Percentiles rank a stretch among this genome's conserved stretches.
Conservation (phyloP, 208 protist genomes). For the Histomonas meleagridis region DNA sequence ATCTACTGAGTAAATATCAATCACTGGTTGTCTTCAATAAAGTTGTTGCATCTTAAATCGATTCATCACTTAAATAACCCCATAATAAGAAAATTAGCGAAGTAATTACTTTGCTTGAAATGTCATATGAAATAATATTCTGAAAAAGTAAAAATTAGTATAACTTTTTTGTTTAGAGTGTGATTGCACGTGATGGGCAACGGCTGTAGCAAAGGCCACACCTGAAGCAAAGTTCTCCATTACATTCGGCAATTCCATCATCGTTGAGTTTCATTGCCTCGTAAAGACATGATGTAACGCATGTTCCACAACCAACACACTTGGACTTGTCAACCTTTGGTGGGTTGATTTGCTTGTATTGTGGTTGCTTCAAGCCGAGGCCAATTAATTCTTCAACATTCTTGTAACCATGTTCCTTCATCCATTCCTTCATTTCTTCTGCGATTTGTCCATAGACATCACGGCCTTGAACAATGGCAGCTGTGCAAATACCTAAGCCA, state of each 20-base stretch:
- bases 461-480: not conserved
- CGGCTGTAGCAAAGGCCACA: constrained; percentile 10
- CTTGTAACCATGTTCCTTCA: not conserved
- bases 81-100: no score
- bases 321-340: not conserved
- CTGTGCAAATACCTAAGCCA: not conserved
- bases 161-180: no score
- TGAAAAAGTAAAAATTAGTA: no score
- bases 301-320: not conserved
- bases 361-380: not conserved
- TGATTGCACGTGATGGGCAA: not conserved
- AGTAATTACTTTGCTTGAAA: no score
- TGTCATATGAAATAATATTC: no score
- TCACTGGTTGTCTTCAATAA: no score
- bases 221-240: not conserved
- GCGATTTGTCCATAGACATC: not conserved
- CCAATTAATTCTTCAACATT: not conserved
- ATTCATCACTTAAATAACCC: no score
- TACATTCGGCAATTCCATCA: not conserved
- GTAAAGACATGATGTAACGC: not conserved
- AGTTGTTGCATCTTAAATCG: no score
- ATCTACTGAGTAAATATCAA: no score
- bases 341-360: not conserved
- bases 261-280: not conserved
- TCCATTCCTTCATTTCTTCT: not conserved